Conservation (phyloP, 768 basidiomycete species). For the Saitozyma sp. region DNA sequence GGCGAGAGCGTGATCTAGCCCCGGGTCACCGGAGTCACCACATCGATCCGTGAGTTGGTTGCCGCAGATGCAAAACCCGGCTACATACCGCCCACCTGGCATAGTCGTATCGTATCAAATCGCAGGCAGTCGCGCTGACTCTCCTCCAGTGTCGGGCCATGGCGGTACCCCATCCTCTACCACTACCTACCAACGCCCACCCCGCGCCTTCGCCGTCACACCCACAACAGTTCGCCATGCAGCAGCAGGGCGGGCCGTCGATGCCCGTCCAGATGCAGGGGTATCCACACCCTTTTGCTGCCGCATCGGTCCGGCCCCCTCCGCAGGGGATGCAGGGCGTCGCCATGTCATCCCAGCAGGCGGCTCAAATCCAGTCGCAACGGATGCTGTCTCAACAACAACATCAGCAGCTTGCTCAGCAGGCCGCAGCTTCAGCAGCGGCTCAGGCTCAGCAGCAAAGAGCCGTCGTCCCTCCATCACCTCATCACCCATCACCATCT, state of each 20-base stretch:
- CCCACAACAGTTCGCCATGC: constrained; percentile 1
- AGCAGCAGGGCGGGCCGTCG: constrained; percentile 15
- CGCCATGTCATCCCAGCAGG: constrained; percentile 15
- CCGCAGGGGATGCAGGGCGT: constrained; percentile 9
- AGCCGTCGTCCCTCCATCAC: constrained; percentile 28
- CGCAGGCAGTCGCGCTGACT: background rate
- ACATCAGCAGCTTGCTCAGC: constrained; percentile 7
- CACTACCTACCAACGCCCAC: constrained; percentile 11
- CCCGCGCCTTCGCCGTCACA: constrained; percentile 8
- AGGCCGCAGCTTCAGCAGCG: constrained; percentile 7
- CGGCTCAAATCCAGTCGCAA: constrained; percentile 6
- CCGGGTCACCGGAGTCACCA: no score
- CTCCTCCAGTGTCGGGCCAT: constrained; percentile 16
- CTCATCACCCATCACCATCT: constrained; percentile 43
- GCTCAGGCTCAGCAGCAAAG: constrained; percentile 31
- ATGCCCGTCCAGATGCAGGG: constrained; percentile 14
- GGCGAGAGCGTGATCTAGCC: no score
- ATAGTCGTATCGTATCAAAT: no score
- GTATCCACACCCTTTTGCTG: constrained; percentile 13
- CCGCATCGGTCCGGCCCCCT: constrained; percentile 9
- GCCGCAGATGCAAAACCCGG: no score
- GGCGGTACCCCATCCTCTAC: constrained; percentile 32
- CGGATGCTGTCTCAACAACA: constrained; percentile 21
- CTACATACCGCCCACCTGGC: no score
- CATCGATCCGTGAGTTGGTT: no score